Evolutionary conservation across 192 early-diverging fungal species (phyloP), one percentile per base, ranked within the genome.

Genomic region (Coemansia sp.): DNA sequence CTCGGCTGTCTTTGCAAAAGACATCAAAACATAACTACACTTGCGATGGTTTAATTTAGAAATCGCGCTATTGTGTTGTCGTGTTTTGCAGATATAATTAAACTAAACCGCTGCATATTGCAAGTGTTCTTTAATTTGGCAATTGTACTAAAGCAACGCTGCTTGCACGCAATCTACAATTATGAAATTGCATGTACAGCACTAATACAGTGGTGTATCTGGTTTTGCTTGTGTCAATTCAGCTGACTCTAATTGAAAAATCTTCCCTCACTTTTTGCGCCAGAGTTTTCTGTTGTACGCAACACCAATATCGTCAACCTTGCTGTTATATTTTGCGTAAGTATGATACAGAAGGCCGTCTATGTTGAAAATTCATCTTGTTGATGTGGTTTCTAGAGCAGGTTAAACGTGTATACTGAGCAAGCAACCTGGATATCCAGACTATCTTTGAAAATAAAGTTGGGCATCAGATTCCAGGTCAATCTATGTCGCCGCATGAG

Each of bases 81-180:
- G 41, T 45, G 41, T 5, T n/a, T 16, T n/a, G 41, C 16, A n/a
- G 16, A 16, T n/a, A 45, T n/a, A 45, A 45, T n/a, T n/a, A n/a
- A 35, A 35, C 31, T 35, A 45, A 45, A 45, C 4, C 41, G 2
- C 31, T 8, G 41, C 41, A 45, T 45, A 45, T 16, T 14, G 12
- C 16, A 45, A 16, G 7, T 16, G 9, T n/a, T 16, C 41, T 45
- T 45, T 45, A n/a, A 49, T 16, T 49, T 19, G 7, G n/a, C 48
- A 49, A 49, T 49, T 49, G 48, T 49, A 49, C 48, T 49, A 49
- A 49, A 49, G 48, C 48, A 19, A 17, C 48, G 2, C 22, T 41
- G 16, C 57, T 22, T 23, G 37, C 57, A 39, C 37, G 9, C 26
- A n/a, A 17, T 31, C 14, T 29, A 14, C 57, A 59, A 59, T 59